Evolutionary conservation across 1,139 yeast genomes (phyloP), one percentile per base, ranked within the genome.

Genomic region (Pichia sorboxylosa): DNA sequence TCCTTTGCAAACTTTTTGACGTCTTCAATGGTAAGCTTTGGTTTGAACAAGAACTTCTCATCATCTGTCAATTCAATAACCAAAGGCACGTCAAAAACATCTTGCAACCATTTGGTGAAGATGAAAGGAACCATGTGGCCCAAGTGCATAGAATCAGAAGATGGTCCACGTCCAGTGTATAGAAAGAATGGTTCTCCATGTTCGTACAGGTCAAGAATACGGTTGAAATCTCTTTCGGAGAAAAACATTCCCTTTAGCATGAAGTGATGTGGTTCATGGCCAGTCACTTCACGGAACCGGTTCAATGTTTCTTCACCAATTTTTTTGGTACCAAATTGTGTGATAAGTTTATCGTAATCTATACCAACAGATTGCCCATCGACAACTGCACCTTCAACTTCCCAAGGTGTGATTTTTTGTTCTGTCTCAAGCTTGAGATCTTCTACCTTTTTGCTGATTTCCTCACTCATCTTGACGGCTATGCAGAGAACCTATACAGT

Each of bases 101-200:
- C 96, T 59, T 92, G 99, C 49, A 92, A 67, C 98, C 98, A 92
- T 58, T 85, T 85, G 38, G 98, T 90, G 64, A 92, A 92, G 26
- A 81, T 58, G 53, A 92, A 92, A 10, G 99, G 99, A 40, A 87
- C 70, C 87, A 90, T 78, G 57, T 92, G 99, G 30, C 98, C 99
- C 61, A 92, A 66, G 56, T 92, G 99, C 84, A 92, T 79, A 17
- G 93, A 79, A 47, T 80, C 95, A 28, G 90, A 75, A 4, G 94
- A 82, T 29, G 99, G 98, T 2, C 99, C 99, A 57, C 99, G 75
- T 30, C 99, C 99, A 17, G 99, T 92, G 57, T 92, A 92, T 45
- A 92, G 63, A 63, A 87, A 92, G 58, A 92, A 92, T 26, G 90
- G 94, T 60, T 90, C 83, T 16, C 95, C 95, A 52, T 81, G 82